Evolutionary conservation across 2,329 filamentous ascomycete species (phyloP), one percentile per base, ranked within the genome.

Genomic region (Thermothelomyces thermophilus): DNA sequence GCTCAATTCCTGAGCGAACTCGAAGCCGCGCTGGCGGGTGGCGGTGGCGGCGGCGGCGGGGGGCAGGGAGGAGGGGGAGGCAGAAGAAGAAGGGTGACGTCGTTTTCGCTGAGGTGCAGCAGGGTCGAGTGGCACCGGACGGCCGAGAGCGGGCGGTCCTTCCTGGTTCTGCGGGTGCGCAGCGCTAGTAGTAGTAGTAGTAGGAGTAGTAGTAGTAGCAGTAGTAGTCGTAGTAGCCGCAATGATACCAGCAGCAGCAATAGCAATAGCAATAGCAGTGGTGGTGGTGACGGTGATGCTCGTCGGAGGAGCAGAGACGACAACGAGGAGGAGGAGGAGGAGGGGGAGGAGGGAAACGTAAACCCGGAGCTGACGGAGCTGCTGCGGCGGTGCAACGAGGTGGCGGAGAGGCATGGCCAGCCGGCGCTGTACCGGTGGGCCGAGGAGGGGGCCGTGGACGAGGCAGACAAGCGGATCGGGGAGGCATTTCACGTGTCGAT

Each of bases 401-500:
- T 81, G 10, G 48, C 1, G 80, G 83, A 2, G 65, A 70, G 17
- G 63, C 85, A 83, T 64, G 73, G 73, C 0, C 87, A 94, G 62
- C 83, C 86, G 1, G 67, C 76, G 20, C 74, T 97, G 1, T 97
- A 97, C 65, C 65, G 70, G 48, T 59, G 58, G 46, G 48, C 39
- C 31, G 28, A 24, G 6, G 63, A 48, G 2, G 59, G 54, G 5
- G 14, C 14, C 1, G 34, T 5, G 56, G 43, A 45, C 17, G 46
- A 55, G 11, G 34, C 26, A 14, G 46, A 50, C 24, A 31, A 36
- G 17, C 30, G 19, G 11, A 57, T 64, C 8, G 58, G 60, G 4
- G 66, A 74, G 42, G 80, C 77, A 19, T 96, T 96, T 62, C 93
- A 98, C 67, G 71, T 97, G 52, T 95, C 90, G 40, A 80, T 98